A percentile compares a stretch with the other conserved stretches of the same genome.
Conservation (phyloP, 2,329 filamentous ascomycete genomes). For the Xylariaceae sp. region DNA sequence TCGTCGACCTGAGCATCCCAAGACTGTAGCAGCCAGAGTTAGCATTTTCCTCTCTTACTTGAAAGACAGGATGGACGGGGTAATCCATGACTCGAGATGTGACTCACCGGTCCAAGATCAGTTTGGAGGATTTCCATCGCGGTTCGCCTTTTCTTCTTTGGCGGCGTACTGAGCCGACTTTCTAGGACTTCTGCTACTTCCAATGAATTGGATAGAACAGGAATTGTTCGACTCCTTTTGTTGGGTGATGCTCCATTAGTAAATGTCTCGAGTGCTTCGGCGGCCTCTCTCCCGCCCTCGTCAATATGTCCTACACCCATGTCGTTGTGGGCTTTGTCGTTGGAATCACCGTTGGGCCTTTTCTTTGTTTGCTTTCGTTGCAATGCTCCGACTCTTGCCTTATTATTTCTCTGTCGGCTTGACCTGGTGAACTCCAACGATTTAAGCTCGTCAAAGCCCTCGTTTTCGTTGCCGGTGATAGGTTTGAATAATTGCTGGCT, state of each 20-base stretch:
- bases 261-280: too few relatives aligned
- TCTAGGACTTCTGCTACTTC: neutral
- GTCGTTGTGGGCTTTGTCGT: too few relatives aligned
- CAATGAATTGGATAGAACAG: neutral
- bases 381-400: neutral
- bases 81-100: neutral
- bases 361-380: neutral
- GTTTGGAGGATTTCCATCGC: constrained; percentile 16
- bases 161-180: neutral
- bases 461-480: neutral
- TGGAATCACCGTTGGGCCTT: too few relatives aligned
- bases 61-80: neutral
- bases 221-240: neutral
- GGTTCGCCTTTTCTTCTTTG: constrained; percentile 21
- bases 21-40: neutral
- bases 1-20: constrained; percentile 26
- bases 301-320: too few relatives aligned
- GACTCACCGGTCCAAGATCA: constrained; percentile 15
- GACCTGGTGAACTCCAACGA: neutral
- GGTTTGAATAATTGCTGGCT: constrained; percentile 2
- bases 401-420: neutral
- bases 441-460: neutral
- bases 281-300: too few relatives aligned
- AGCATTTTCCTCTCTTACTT: neutral
- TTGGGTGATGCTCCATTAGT: neutral